A percentile compares a stretch with the other conserved stretches of the same genome.
These are phyloP conservation scores for Pseudogymnoascus sp. DNA, from an alignment of 2,329 filamentous ascomycete genomes.

Conservation along the genomic window DNA sequence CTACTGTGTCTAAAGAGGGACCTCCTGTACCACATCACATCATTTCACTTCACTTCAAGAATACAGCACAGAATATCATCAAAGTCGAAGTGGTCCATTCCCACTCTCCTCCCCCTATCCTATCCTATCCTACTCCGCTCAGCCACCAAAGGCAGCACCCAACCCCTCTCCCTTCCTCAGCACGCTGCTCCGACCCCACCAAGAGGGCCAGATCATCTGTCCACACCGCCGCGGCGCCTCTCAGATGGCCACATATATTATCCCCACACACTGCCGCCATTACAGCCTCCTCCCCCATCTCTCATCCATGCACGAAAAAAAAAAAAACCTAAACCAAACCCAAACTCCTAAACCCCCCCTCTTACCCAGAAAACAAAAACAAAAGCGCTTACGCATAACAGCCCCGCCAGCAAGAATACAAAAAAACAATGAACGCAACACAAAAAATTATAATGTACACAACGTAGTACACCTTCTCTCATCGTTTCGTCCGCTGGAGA, in stretches of 20 bases:
- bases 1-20: too few species aligned
- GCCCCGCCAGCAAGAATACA: too few species aligned
- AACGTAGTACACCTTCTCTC: not conserved
- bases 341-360: not conserved
- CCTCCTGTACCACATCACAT: not conserved
- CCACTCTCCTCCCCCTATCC: not conserved
- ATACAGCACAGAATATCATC: not conserved
- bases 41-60: not conserved
- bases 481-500: not conserved
- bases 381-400: not conserved
- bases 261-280: not conserved
- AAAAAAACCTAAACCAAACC: not conserved
- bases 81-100: not conserved
- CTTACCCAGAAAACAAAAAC: not conserved
- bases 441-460: constrained; percentile 3
- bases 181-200: not conserved
- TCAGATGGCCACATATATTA: not conserved
- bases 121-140: not conserved
- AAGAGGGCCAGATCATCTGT: not conserved
- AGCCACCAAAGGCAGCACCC: not conserved
- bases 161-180: not conserved
- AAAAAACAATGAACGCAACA: not conserved
- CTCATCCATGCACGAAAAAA: not conserved
- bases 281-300: not conserved
- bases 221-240: not conserved